Percentiles rank a stretch among this genome's conserved stretches.
These are phyloP conservation scores for Raddia distichophylla DNA, from an alignment of 176 grass and related monocot genomes.

Conservation along the genomic window DNA sequence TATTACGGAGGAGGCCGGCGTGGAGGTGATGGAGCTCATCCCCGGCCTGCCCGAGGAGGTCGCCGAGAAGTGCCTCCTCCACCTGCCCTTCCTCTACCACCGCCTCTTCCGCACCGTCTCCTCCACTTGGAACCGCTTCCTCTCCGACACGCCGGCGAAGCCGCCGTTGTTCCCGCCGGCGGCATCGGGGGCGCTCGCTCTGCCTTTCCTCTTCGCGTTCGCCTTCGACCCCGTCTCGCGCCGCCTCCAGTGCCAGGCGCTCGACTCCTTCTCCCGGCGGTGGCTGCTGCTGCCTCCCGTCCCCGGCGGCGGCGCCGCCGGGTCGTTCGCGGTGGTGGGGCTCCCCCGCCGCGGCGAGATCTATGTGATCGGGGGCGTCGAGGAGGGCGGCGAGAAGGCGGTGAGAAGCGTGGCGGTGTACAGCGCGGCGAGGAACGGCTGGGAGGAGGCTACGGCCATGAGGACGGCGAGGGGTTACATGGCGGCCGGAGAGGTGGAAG, in stretches of 20 bases:
- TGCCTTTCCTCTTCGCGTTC: slow-evolving; percentile 85
- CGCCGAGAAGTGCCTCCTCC: slow-evolving; percentile 97
- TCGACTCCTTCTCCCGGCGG: slow-evolving; percentile 59
- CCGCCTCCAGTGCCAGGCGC: slow-evolving; percentile 92
- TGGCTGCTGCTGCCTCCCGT: slow-evolving; percentile 88
- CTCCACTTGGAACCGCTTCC: slow-evolving; percentile 80
- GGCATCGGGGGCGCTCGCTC: slow-evolving; percentile 35
- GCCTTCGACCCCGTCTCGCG: slow-evolving; percentile 71
- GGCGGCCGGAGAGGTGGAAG: slow-evolving; percentile 64
- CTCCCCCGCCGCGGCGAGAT: slow-evolving; percentile 78
- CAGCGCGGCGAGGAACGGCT: slow-evolving; percentile 74
- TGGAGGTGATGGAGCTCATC: slow-evolving; percentile 65
- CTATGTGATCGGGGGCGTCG: slow-evolving; percentile 76
- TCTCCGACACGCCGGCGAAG: slow-evolving; percentile 57
- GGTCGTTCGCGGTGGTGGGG: slow-evolving; percentile 68
- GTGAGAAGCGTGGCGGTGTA: slow-evolving; percentile 66
- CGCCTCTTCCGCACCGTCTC: slow-evolving; percentile 88
- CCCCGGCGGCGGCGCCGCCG: slow-evolving; percentile 43
- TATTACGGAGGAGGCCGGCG: slow-evolving; percentile 26
- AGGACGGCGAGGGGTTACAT: slow-evolving; percentile 54
- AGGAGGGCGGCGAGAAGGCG: slow-evolving; percentile 44
- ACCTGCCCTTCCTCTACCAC: slow-evolving; percentile 97
- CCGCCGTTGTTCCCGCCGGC: slow-evolving; percentile 25
- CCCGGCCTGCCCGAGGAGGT: slow-evolving; percentile 90
- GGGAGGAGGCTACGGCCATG: slow-evolving; percentile 48